Percentiles rank a stretch among this genome's conserved stretches.
Conservation (phyloP, 495 filamentous ascomycete genomes). For the Extremus antarcticus region DNA sequence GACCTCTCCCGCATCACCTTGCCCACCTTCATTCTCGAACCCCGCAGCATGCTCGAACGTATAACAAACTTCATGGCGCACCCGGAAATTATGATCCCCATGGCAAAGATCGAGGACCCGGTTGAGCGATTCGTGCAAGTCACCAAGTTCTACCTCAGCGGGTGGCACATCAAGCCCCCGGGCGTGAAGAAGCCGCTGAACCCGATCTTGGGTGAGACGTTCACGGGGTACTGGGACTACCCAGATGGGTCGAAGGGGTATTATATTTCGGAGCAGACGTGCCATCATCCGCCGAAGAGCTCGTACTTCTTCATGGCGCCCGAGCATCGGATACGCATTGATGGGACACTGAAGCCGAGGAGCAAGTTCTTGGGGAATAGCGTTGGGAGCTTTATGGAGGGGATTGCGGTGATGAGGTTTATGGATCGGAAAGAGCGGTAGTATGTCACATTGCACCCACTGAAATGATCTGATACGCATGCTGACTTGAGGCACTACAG, state of each 20-base stretch:
- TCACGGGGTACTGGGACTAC: conserved; percentile 93
- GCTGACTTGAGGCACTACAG: conserved; percentile 32
- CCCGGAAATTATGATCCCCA: conserved; percentile 85
- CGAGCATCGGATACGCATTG: conserved; percentile 86
- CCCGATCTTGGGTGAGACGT: conserved; percentile 89
- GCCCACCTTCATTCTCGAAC: conserved; percentile 96
- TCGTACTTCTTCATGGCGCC: conserved; percentile 99
- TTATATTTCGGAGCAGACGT: conserved; percentile 95
- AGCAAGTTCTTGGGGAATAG: conserved; percentile 96
- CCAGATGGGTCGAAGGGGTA: conserved; percentile 75
- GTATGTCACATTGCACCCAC: conserved; percentile 47
- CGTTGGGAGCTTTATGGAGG: conserved; percentile 96
- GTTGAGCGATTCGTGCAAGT: conserved; percentile 84
- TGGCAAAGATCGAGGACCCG: conserved; percentile 80
- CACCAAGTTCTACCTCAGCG: conserved; percentile 93
- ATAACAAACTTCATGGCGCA: conserved; percentile 99
- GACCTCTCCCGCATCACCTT: conserved; percentile 89
- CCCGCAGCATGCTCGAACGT: conserved; percentile 91
- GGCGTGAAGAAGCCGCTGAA: conserved; percentile 98
- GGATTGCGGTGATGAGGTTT: conserved; percentile 75
- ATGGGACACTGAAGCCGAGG: conserved; percentile 84
- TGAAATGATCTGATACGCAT: neutral
- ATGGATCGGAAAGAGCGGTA: conserved; percentile 82
- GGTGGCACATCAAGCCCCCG: conserved; percentile 97
- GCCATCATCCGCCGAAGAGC: conserved; percentile 95